Conservation (phyloP, 1,284 basidiomycete species). For the Ustilago crameri region DNA sequence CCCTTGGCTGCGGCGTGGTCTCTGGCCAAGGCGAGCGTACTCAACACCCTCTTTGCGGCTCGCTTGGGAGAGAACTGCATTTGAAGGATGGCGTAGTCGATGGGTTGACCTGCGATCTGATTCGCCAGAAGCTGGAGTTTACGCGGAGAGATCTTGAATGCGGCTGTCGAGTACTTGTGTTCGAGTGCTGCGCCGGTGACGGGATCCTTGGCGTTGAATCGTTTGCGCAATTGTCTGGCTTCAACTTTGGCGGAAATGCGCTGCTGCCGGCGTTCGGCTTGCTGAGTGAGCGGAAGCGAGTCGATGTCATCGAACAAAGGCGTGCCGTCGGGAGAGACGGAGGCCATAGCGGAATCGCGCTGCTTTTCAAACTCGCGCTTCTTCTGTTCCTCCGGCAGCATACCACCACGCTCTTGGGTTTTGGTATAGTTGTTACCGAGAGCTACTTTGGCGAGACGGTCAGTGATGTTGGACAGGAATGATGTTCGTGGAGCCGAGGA, state of each 20-base stretch:
- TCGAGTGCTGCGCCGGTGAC: slow-evolving; percentile 67
- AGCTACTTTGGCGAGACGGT: slow-evolving; percentile 35
- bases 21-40: slow-evolving; percentile 86
- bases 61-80: slow-evolving; percentile 95
- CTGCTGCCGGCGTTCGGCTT: slow-evolving; percentile 34
- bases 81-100: slow-evolving; percentile 91
- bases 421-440: slow-evolving; percentile 37
- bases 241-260: slow-evolving; percentile 42
- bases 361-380: slow-evolving; percentile 44
- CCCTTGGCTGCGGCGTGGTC: slow-evolving; percentile 87
- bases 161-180: slow-evolving; percentile 89
- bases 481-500: slow-evolving; percentile 25
- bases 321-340: slow-evolving; percentile 57
- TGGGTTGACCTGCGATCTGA: slow-evolving; percentile 76
- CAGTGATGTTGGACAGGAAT: slow-evolving; percentile 29
- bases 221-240: slow-evolving; percentile 53
- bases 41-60: slow-evolving; percentile 84
- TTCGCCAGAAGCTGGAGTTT: slow-evolving; percentile 88
- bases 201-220: slow-evolving; percentile 57
- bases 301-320: slow-evolving; percentile 58
- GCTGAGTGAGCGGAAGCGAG: slow-evolving; percentile 42
- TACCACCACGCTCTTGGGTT: slow-evolving; percentile 43
- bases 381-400: slow-evolving; percentile 55
- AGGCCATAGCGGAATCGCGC: slow-evolving; percentile 52
- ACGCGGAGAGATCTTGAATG: slow-evolving; percentile 91